Evolutionary conservation across 2,329 filamentous ascomycete species (phyloP).

Genomic region (Penicillium sp.): DNA sequence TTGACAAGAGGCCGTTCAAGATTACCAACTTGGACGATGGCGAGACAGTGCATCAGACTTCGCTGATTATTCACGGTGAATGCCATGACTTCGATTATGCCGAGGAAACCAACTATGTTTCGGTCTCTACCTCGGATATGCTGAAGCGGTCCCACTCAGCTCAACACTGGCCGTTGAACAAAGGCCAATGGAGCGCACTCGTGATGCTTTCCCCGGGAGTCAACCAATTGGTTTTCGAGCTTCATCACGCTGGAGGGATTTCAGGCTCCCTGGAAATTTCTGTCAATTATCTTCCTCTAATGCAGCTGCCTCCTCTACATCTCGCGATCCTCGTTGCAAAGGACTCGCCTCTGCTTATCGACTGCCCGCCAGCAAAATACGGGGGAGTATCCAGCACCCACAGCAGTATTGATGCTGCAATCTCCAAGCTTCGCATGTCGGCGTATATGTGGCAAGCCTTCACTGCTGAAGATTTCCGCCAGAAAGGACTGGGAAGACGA

Average conservation of each 20-base stretch:
- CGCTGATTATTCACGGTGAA: constrained; percentile 16
- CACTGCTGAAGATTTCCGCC: constrained; percentile 28
- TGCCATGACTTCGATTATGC: constrained; percentile 8
- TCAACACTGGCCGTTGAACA: constrained; percentile 21
- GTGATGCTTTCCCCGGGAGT: constrained; percentile 23
- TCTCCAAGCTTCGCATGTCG: constrained; percentile 27
- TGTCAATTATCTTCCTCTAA: constrained; percentile 23
- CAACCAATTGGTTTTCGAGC: constrained; percentile 21
- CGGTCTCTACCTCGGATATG: constrained; percentile 7
- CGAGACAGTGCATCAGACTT: constrained; percentile 19
- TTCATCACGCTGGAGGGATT: constrained; percentile 8
- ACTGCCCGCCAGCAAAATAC: constrained; percentile 25
- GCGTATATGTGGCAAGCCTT: constrained; percentile 32
- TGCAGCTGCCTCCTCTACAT: constrained; percentile 28
- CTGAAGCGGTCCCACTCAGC: constrained; percentile 1
- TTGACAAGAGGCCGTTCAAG: constrained; percentile 13
- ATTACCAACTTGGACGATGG: constrained; percentile 19
- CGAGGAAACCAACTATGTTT: constrained; percentile 15
- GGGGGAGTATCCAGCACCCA: constrained; percentile 24
- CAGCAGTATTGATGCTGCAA: constrained; percentile 23
- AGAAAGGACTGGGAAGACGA: constrained; percentile 28
- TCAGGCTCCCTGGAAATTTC: constrained; percentile 17
- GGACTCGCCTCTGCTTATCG: constrained; percentile 27
- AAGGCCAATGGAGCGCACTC: constrained; percentile 24
- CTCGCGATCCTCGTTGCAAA: constrained; percentile 27